phyloP scores from a whole-genome alignment of 768 basidiomycete genomes.

The Leccinum broughii region DNA sequence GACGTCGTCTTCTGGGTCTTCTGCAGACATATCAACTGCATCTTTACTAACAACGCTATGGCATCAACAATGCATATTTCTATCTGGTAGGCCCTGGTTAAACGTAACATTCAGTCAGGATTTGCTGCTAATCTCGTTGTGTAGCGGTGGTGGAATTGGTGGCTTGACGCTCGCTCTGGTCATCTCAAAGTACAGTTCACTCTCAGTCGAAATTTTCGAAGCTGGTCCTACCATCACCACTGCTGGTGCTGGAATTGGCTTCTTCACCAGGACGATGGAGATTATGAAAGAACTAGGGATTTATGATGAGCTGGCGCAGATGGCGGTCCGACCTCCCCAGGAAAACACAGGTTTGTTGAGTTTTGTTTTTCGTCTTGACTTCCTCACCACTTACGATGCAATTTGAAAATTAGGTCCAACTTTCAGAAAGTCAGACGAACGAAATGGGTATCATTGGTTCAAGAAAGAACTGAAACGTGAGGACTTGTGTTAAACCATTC shows the following conservation, averaged over 20 bases:
- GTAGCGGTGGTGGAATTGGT: slow-evolving; percentile 43
- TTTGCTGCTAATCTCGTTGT: not conserved
- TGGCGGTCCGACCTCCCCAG: slow-evolving; percentile 17
- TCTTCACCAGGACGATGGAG: slow-evolving; percentile 49
- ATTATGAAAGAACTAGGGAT: slow-evolving; percentile 41
- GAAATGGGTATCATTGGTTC: slow-evolving; percentile 32
- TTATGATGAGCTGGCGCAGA: slow-evolving; percentile 31
- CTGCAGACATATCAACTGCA: not conserved
- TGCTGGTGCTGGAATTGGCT: slow-evolving; percentile 46
- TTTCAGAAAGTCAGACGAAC: slow-evolving; percentile 37
- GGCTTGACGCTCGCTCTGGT: slow-evolving; percentile 36
- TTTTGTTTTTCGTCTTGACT: not conserved
- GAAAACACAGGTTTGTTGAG: slow-evolving; percentile 20
- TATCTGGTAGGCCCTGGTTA: slow-evolving; percentile 14
- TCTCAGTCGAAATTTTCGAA: slow-evolving; percentile 44
- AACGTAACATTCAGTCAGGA: not conserved
- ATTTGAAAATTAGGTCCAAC: slow-evolving; percentile 19
- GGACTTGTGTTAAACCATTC: not conserved
- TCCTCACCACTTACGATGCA: not conserved
- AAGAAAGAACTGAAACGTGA: slow-evolving; percentile 29
- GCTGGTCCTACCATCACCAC: slow-evolving; percentile 39
- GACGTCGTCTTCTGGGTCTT: not conserved
- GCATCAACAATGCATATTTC: slow-evolving; percentile 14
- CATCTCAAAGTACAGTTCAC: slow-evolving; percentile 24
- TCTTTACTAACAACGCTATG: slow-evolving; percentile 1